A percentile compares a stretch with the other conserved stretches of the same genome.
Conservation (phyloP, 306 rosid species). For the Corylus heterophylla region DNA sequence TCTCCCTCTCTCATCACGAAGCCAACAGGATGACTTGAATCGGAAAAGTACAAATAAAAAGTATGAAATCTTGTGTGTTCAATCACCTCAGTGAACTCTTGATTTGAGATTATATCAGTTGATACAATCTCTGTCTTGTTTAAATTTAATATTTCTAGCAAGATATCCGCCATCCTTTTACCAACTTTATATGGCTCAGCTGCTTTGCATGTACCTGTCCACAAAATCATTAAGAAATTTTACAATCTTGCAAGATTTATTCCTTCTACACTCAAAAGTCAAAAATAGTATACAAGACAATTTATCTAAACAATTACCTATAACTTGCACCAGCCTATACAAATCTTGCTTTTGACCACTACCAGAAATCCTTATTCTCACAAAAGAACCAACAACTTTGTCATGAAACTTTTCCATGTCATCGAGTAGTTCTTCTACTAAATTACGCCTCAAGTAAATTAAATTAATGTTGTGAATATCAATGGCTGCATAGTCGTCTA, state of each 20-base stretch:
- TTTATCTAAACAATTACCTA: slow-evolving; percentile 57
- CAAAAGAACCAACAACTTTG: slow-evolving; percentile 83
- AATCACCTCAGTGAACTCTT: slow-evolving; percentile 98
- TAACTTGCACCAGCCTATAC: slow-evolving; percentile 98
- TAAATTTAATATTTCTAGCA: slow-evolving; percentile 93
- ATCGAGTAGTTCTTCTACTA: slow-evolving; percentile 88
- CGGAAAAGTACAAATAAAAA: neutral
- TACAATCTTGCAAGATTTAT: slow-evolving; percentile 1
- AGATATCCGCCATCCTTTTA: slow-evolving; percentile 72
- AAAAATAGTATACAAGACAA: slow-evolving; percentile 22
- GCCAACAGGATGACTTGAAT: neutral
- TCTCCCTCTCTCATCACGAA: neutral
- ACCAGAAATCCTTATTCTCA: slow-evolving; percentile 97
- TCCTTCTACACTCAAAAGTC: slow-evolving; percentile 14
- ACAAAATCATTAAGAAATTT: slow-evolving; percentile 30
- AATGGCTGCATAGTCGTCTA: slow-evolving; percentile 95
- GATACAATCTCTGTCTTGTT: slow-evolving; percentile 94
- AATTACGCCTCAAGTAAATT: slow-evolving; percentile 87
- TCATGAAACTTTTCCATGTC: slow-evolving; percentile 72
- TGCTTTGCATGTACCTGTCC: slow-evolving; percentile 94
- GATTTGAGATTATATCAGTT: slow-evolving; percentile 94
- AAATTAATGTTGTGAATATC: slow-evolving; percentile 87
- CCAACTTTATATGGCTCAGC: slow-evolving; percentile 97
- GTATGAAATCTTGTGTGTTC: slow-evolving; percentile 9
- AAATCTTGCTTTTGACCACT: slow-evolving; percentile 97